phyloP scores from a whole-genome alignment of 768 basidiomycete species.

The Tylopilus vinaceipallidus region DNA sequence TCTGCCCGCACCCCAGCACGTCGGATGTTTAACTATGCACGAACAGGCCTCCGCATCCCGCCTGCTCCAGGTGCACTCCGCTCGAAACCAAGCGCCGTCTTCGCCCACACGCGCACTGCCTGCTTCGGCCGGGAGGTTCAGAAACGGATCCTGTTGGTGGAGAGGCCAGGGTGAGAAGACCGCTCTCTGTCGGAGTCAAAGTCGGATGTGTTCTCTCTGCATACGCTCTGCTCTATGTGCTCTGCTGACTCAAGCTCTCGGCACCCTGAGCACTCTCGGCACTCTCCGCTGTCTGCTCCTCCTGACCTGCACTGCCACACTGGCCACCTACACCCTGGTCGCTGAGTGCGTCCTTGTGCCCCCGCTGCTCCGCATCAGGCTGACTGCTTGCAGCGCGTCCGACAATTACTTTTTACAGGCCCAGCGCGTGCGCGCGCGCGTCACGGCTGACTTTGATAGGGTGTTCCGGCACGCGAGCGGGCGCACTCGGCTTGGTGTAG shows the following conservation, averaged over 20 bases:
- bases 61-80: slow-evolving; percentile 41
- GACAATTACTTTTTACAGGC: slow-evolving; percentile 97
- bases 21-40: too few relatives aligned
- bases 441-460: slow-evolving; percentile 71
- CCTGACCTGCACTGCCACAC: too few relatives aligned
- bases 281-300: too few relatives aligned
- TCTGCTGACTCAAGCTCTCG: too few relatives aligned
- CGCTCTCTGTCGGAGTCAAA: too few relatives aligned
- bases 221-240: too few relatives aligned
- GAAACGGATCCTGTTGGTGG: slow-evolving; percentile 83
- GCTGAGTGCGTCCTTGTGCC: slow-evolving; percentile 92
- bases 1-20: too few relatives aligned
- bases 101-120: slow-evolving; percentile 61
- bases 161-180: too few relatives aligned
- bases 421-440: slow-evolving; percentile 67
- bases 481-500: slow-evolving; percentile 33
- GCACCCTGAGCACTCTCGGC: too few relatives aligned
- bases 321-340: slow-evolving; percentile 87
- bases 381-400: too few relatives aligned
- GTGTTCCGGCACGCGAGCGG: slow-evolving; percentile 63
- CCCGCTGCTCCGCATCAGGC: too few relatives aligned
- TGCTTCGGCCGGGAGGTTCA: slow-evolving; percentile 85
- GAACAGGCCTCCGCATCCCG: slow-evolving; percentile 52
- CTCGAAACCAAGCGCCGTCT: slow-evolving; percentile 53
- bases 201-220: too few relatives aligned